Percentiles rank a stretch among this genome's conserved stretches.
phyloP scores from a whole-genome alignment of 495 filamentous ascomycete species.

The Podospora pseudoanserina region DNA sequence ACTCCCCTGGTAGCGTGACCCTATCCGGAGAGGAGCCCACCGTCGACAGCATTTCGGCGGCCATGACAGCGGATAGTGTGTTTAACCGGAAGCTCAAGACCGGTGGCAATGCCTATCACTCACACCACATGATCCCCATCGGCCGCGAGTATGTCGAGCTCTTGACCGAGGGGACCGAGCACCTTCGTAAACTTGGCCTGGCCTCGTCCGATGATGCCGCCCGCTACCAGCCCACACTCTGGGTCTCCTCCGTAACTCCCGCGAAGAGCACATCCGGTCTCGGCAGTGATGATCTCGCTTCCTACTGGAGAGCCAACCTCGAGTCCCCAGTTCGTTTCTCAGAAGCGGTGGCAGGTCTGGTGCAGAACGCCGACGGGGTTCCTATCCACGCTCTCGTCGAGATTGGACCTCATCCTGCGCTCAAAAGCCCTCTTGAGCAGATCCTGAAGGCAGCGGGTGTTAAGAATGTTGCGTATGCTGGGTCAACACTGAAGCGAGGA shows the following conservation, averaged over 20 bases:
- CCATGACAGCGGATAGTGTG: slow-evolving; percentile 29
- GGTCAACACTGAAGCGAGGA: slow-evolving; percentile 32
- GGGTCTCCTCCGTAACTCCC: neutral
- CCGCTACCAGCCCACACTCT: slow-evolving; percentile 2
- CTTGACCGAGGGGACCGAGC: slow-evolving; percentile 16
- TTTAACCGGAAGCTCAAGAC: slow-evolving; percentile 43
- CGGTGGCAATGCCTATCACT: slow-evolving; percentile 49
- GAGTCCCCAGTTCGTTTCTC: slow-evolving; percentile 45
- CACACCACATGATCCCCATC: slow-evolving; percentile 45
- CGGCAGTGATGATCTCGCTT: slow-evolving; percentile 23
- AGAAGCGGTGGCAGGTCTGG: slow-evolving; percentile 30
- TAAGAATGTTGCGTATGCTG: slow-evolving; percentile 31
- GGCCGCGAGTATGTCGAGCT: slow-evolving; percentile 33
- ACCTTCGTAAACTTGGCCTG: slow-evolving; percentile 21
- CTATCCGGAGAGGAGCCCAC: slow-evolving; percentile 35
- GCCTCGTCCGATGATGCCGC: neutral
- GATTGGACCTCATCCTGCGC: slow-evolving; percentile 54
- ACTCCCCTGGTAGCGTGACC: slow-evolving; percentile 39
- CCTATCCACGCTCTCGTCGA: slow-evolving; percentile 39
- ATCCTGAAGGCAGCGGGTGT: slow-evolving; percentile 30
- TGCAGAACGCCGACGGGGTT: neutral
- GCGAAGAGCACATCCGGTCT: slow-evolving; percentile 14
- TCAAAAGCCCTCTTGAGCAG: slow-evolving; percentile 48
- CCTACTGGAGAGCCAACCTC: slow-evolving; percentile 51
- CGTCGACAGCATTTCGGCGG: slow-evolving; percentile 29